Evolutionary conservation across 768 basidiomycete species (phyloP), one percentile per base, ranked within the genome.

Genomic region (Mycena epipterygia): DNA sequence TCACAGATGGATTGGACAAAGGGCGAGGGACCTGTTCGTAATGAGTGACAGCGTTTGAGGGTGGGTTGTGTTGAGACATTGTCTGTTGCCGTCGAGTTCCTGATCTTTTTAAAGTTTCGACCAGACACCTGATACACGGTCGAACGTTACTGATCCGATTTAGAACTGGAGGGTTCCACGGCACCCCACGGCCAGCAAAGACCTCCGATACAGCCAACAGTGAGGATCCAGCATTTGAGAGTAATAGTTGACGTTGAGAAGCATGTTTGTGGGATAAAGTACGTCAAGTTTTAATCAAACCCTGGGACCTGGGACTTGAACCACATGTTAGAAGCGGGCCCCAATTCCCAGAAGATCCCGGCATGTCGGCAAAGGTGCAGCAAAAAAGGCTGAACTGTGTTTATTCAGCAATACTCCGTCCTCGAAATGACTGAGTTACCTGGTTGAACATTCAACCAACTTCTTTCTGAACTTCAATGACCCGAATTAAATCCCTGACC

Each of bases 201-300:
- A 44, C 41, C 58, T 60, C 58, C 58, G 27, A 60, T 60, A 60
- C 58, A 60, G 58, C 42, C 58, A 42, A 60, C 58, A 60, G 58
- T 60, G 58, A 60, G 58, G 58, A 60, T 60, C 58, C 58, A 60
- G 58, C 58, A 46, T 60, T 60, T 46, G 58, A 60, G 58, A 60
- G 42, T 60, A 30, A 60, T 60, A 60, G 58, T 60, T 60, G 58
- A 46, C 21, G 42, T 60, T 60, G 58, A 60, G 58, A 60, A 60
- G 58, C 58, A 60, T 60, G 58, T 60, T 60, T 60, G 58, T 60
- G 58, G 41, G 58, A 60, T 60, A 60, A 60, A 60, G 46, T 60
- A 60, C 27, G 42, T 46, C 58, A 60, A 60, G 58, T 60, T 60
- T 60, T 46, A 60, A 46, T 60, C 56, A 32, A 46, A 60, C 58